Percentiles rank a stretch among this genome's conserved stretches.
These are phyloP conservation scores for Phytophthora meadii DNA, from an alignment of 352 stramenopile genomes.

Conservation along the genomic window DNA sequence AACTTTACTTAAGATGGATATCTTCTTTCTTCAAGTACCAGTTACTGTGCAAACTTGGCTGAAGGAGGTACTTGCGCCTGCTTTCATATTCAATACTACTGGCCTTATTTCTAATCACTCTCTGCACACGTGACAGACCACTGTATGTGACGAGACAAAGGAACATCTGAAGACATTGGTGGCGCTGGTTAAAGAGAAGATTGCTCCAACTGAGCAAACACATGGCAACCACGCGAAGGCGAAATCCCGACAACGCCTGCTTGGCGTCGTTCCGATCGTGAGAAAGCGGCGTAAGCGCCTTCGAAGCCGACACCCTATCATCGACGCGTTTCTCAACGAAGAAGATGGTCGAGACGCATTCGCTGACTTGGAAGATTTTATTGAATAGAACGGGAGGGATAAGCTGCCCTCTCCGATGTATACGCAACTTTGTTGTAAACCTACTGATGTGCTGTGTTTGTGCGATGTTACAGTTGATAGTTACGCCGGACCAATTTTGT, in stretches of 20 bases:
- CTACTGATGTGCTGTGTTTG: slow-evolving; percentile 14
- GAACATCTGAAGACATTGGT: slow-evolving; percentile 46
- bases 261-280: slow-evolving; percentile 65
- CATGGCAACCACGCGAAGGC: slow-evolving; percentile 12
- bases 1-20: slow-evolving; percentile 66
- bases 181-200: slow-evolving; percentile 46
- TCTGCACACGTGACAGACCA: slow-evolving; percentile 24
- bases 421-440: slow-evolving; percentile 11
- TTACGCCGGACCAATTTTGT: slow-evolving; percentile 47
- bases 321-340: slow-evolving; percentile 79
- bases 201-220: slow-evolving; percentile 29
- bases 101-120: background rate
- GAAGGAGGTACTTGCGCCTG: slow-evolving; percentile 43
- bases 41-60: slow-evolving; percentile 40
- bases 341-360: slow-evolving; percentile 75
- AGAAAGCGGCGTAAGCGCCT: slow-evolving; percentile 60
- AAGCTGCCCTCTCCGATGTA: background rate
- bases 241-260: slow-evolving; percentile 43
- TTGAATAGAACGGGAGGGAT: slow-evolving; percentile 49
- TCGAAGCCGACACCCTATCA: slow-evolving; percentile 73
- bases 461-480: slow-evolving; percentile 42
- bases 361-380: slow-evolving; percentile 81
- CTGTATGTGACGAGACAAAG: slow-evolving; percentile 27
- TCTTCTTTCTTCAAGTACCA: slow-evolving; percentile 70
- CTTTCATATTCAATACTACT: background rate